phyloP scores from a whole-genome alignment of 257 asterid genomes.

The Przewalskia tangutica region DNA sequence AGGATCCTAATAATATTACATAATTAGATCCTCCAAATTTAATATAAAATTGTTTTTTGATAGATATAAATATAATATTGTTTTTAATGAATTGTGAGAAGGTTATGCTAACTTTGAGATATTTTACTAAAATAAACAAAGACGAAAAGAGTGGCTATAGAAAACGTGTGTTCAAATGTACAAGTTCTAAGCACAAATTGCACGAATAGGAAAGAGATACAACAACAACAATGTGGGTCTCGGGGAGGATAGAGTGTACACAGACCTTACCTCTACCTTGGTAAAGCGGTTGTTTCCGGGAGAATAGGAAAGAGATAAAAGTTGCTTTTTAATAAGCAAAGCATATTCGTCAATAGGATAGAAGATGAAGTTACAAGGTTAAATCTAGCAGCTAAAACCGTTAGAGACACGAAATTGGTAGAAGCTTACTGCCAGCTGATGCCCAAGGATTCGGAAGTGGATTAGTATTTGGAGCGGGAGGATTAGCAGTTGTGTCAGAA shows the following conservation, averaged over 20 bases:
- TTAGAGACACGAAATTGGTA: neutral
- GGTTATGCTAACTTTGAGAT: neutral
- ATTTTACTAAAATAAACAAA: neutral
- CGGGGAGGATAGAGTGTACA: no score
- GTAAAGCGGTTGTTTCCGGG: no score
- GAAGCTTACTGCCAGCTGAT: conserved; percentile 29
- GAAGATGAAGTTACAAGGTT: neutral
- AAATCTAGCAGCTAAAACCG: neutral
- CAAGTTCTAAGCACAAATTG: neutral
- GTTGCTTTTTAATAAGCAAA: neutral
- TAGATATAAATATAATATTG: neutral
- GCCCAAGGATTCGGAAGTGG: conserved; percentile 61
- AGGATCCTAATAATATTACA: neutral
- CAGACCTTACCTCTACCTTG: no score
- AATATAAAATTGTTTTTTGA: neutral
- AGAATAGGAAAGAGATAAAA: neutral
- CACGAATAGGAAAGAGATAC: neutral
- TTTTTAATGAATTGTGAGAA: neutral
- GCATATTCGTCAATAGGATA: neutral
- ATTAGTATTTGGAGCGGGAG: conserved; percentile 41
- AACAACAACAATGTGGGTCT: no score
- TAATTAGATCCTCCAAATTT: neutral
- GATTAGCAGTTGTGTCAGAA: conserved; percentile 19
- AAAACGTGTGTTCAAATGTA: neutral
- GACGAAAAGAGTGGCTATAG: neutral